phyloP scores from a whole-genome alignment of 2,329 filamentous ascomycete species.

The Escovopsis sp. region DNA sequence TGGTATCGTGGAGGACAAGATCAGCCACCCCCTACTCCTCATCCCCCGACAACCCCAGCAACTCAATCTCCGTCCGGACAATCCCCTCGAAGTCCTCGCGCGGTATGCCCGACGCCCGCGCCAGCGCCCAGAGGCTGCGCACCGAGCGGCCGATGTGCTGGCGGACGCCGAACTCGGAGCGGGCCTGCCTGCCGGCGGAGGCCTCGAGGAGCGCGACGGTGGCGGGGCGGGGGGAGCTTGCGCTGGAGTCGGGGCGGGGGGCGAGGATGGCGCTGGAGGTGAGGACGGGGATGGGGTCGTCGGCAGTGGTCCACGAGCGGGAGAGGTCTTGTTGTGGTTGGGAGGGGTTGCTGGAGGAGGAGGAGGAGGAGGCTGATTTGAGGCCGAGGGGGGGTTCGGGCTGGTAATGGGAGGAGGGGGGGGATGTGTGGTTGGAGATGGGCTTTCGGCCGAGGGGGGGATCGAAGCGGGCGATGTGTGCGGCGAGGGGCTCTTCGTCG shows the following conservation, averaged over 20 bases:
- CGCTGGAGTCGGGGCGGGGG: slow-evolving; percentile 43
- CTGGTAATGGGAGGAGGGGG: too few relatives aligned
- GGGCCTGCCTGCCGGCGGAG: slow-evolving; percentile 38
- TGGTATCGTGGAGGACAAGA: too few relatives aligned
- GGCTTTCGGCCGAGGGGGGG: slow-evolving; percentile 17
- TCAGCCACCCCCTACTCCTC: slow-evolving; percentile 12
- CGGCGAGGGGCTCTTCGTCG: slow-evolving; percentile 39
- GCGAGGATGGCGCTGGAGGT: slow-evolving; percentile 19
- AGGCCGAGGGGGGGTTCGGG: slow-evolving; percentile 3
- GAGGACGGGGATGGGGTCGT: slow-evolving; percentile 21
- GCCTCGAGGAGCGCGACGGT: slow-evolving; percentile 48
- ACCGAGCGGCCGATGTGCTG: slow-evolving; percentile 66
- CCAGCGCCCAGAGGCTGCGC: slow-evolving; percentile 59
- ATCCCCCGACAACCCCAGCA: slow-evolving; percentile 55
- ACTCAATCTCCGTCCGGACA: slow-evolving; percentile 55
- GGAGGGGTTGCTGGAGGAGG: slow-evolving; percentile 10
- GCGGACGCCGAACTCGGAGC: slow-evolving; percentile 57
- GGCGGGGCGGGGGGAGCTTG: slow-evolving; percentile 38
- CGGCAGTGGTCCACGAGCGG: slow-evolving; percentile 26
- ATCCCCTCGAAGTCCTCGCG: slow-evolving; percentile 60
- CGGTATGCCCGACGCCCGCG: slow-evolving; percentile 56
- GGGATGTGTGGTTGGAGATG: too few relatives aligned
- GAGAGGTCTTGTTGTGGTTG: slow-evolving; percentile 9
- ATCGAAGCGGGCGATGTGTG: slow-evolving; percentile 15
- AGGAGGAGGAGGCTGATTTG: too few relatives aligned